Evolutionary conservation across 2,329 filamentous ascomycete species (phyloP).

Genomic region (Aspergillus alliaceus): DNA sequence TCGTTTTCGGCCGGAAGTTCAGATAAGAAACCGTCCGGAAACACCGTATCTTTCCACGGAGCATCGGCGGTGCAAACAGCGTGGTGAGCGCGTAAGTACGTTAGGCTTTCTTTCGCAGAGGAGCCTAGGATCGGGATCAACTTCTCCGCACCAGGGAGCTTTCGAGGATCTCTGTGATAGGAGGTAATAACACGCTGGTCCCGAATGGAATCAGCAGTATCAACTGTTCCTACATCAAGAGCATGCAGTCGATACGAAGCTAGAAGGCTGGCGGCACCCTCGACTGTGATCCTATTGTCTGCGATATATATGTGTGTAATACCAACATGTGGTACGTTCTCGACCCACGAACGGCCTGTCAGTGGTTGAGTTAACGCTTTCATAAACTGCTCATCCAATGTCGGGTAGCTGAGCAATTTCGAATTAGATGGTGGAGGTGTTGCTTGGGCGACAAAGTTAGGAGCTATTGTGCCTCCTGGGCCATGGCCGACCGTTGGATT

Average conservation of each 20-base stretch:
- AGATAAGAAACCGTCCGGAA: constrained; percentile 27
- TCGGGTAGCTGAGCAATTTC: constrained; percentile 28
- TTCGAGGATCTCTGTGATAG: constrained; percentile 13
- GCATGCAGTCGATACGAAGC: constrained; percentile 54
- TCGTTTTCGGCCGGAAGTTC: constrained; percentile 32
- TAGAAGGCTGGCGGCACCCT: constrained; percentile 55
- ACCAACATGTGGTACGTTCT: constrained; percentile 55
- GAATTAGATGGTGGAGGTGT: constrained; percentile 3
- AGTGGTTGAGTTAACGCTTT: constrained; percentile 50
- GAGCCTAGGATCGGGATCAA: constrained; percentile 53
- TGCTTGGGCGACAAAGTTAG: not conserved
- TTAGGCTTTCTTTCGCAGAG: constrained; percentile 49
- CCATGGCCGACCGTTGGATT: not conserved
- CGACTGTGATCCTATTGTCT: constrained; percentile 56
- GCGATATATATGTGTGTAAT: constrained; percentile 62
- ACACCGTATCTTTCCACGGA: constrained; percentile 30
- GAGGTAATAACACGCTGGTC: constrained; percentile 10
- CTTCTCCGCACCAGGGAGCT: constrained; percentile 54
- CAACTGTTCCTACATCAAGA: constrained; percentile 55
- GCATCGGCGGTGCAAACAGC: constrained; percentile 52
- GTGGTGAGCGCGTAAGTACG: constrained; percentile 58
- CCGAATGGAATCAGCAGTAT: constrained; percentile 30
- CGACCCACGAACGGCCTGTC: constrained; percentile 55
- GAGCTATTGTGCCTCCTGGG: not conserved
- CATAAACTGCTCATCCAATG: constrained; percentile 51